Evolutionary conservation across 2,329 filamentous ascomycete species (phyloP).

Genomic region (Penicillium thymicola): DNA sequence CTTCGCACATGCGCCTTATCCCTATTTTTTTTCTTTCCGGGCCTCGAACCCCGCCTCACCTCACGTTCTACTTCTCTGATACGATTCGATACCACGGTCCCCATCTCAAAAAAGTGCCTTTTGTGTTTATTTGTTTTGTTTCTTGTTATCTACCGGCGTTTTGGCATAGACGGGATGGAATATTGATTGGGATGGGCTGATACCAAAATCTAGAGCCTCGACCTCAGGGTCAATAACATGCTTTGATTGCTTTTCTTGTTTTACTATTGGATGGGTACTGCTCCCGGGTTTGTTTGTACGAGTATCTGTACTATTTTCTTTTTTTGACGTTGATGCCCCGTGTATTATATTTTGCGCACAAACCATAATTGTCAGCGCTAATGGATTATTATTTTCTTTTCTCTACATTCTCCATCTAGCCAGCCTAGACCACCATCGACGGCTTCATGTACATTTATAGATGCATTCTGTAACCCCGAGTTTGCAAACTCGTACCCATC

Average conservation of each 20-base stretch:
- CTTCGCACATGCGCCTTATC: constrained; percentile 13
- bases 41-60: constrained; percentile 9
- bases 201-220: constrained; percentile 40
- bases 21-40: constrained; percentile 5
- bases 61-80: constrained; percentile 9
- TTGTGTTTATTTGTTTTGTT: constrained; percentile 17
- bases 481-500: neutral
- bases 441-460: neutral
- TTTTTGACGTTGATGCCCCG: constrained; percentile 19
- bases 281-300: constrained; percentile 8
- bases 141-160: constrained; percentile 33
- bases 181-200: constrained; percentile 37
- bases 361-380: constrained; percentile 6
- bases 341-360: constrained; percentile 10
- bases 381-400: neutral
- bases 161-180: constrained; percentile 38
- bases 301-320: constrained; percentile 16
- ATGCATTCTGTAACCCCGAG: neutral
- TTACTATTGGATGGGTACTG: constrained; percentile 13
- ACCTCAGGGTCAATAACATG: constrained; percentile 37
- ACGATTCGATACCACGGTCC: constrained; percentile 13
- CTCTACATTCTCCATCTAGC: neutral
- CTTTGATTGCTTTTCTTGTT: constrained; percentile 21
- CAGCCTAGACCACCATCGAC: constrained; percentile 11
- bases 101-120: constrained; percentile 24